These are phyloP conservation scores for Dendrostoma leiphaemia DNA, from an alignment of 2,329 filamentous ascomycete genomes.

Conservation along the genomic window DNA sequence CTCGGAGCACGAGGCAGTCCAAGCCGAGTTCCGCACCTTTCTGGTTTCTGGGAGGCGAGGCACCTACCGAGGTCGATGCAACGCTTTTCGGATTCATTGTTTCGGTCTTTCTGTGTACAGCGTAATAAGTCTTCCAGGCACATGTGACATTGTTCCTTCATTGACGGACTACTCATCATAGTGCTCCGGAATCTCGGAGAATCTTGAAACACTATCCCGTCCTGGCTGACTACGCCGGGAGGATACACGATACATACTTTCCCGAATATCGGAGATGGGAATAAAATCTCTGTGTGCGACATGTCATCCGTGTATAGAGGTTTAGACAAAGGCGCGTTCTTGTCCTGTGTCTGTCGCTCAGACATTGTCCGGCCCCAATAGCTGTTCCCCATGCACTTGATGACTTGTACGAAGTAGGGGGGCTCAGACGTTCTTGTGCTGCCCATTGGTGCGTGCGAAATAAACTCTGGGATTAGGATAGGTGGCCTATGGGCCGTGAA, in stretches of 20 bases:
- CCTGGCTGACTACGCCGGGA: slow-evolving; percentile 52
- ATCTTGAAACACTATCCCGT: slow-evolving; percentile 45
- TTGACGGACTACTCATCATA: slow-evolving; percentile 24
- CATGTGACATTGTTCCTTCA: slow-evolving; percentile 6
- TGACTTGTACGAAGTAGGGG: too few species aligned
- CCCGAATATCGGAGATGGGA: slow-evolving; percentile 50
- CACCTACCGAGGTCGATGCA: slow-evolving; percentile 57
- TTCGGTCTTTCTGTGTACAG: slow-evolving; percentile 48
- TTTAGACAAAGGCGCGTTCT: too few species aligned
- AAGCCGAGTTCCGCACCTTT: slow-evolving; percentile 38
- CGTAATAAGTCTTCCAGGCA: slow-evolving; percentile 41
- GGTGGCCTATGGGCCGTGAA: too few species aligned
- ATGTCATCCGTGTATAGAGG: too few species aligned
- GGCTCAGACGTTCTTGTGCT: too few species aligned
- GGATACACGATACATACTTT: slow-evolving; percentile 57
- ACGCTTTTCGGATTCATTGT: slow-evolving; percentile 57
- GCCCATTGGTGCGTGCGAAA: too few species aligned
- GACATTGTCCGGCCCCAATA: too few species aligned
- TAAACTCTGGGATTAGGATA: too few species aligned
- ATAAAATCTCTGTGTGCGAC: too few species aligned
- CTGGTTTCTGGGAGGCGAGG: slow-evolving; percentile 53
- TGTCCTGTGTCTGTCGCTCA: too few species aligned
- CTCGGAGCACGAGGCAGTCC: background rate
- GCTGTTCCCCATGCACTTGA: too few species aligned
- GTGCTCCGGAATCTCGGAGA: slow-evolving; percentile 43